A percentile compares a stretch with the other conserved stretches of the same genome.
These are phyloP conservation scores for Pelargonium australe DNA, from an alignment of 441 rosid species.

Conservation along the genomic window DNA sequence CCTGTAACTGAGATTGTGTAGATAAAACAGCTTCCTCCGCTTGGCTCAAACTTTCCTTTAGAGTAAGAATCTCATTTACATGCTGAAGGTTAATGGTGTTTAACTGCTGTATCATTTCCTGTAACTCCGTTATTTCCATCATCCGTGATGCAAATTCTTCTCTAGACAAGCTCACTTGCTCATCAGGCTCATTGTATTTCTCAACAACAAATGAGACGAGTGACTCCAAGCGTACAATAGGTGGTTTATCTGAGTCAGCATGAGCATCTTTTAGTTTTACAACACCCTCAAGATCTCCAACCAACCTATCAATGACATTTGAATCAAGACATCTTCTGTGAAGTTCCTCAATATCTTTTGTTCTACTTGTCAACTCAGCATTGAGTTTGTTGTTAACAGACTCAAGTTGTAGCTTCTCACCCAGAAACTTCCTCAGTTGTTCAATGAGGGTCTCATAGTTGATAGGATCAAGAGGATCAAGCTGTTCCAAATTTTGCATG, in stretches of 20 bases:
- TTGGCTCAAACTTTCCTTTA: conserved; percentile 49
- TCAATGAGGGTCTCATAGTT: conserved; percentile 42
- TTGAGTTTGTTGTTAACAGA: conserved; percentile 51
- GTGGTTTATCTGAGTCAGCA: conserved; percentile 33
- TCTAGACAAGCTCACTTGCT: conserved; percentile 33
- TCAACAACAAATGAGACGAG: conserved; percentile 62
- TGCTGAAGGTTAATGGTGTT: conserved; percentile 53
- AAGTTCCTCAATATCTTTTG: conserved; percentile 54
- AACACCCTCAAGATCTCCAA: conserved; percentile 53
- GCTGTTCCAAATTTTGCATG: conserved; percentile 28
- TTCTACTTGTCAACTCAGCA: conserved; percentile 44
- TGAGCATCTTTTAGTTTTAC: conserved; percentile 43
- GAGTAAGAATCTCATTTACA: conserved; percentile 49
- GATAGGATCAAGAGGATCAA: conserved; percentile 42
- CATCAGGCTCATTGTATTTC: conserved; percentile 43
- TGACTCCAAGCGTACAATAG: conserved; percentile 49
- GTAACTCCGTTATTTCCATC: conserved; percentile 44
- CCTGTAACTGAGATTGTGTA: conserved; percentile 48
- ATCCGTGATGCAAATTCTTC: conserved; percentile 48
- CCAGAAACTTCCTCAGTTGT: conserved; percentile 45
- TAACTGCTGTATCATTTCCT: conserved; percentile 43
- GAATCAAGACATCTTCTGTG: conserved; percentile 43
- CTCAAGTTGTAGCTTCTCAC: conserved; percentile 57
- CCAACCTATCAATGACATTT: conserved; percentile 47
- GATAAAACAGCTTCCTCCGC: conserved; percentile 54